These are phyloP conservation scores for Alternaria sp. DNA, from an alignment of 2,329 filamentous ascomycete genomes.

Conservation along the genomic window DNA sequence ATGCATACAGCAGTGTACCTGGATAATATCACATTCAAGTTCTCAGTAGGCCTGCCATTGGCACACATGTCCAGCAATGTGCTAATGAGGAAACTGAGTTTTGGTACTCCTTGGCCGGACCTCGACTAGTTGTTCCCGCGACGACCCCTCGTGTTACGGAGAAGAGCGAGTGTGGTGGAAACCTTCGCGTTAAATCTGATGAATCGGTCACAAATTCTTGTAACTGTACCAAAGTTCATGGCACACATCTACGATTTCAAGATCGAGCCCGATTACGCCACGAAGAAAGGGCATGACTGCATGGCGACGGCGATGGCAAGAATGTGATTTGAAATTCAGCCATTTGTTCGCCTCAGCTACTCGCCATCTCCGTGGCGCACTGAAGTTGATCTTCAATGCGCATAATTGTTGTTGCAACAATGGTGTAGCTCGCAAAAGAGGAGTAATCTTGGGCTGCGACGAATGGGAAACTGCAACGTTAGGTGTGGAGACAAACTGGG, in stretches of 20 bases:
- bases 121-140: background rate
- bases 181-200: background rate
- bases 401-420: constrained; percentile 10
- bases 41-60: background rate
- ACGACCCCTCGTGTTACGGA: constrained; percentile 4
- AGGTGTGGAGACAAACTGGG: constrained; percentile 7
- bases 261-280: background rate
- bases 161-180: constrained; percentile 3
- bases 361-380: background rate
- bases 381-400: constrained; percentile 4
- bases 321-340: background rate
- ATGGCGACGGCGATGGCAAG: constrained; percentile 4
- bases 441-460: constrained; percentile 4
- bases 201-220: background rate
- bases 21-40: background rate
- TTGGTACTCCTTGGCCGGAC: constrained; percentile 1
- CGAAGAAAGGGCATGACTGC: constrained; percentile 1
- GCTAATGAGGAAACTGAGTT: background rate
- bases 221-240: constrained; percentile 2
- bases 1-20: background rate
- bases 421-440: constrained; percentile 1
- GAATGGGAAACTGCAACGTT: constrained; percentile 14
- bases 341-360: constrained; percentile 1
- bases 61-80: background rate
- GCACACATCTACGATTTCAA: background rate